phyloP scores from a whole-genome alignment of 257 asterid genomes.

The Petrea volubilis region DNA sequence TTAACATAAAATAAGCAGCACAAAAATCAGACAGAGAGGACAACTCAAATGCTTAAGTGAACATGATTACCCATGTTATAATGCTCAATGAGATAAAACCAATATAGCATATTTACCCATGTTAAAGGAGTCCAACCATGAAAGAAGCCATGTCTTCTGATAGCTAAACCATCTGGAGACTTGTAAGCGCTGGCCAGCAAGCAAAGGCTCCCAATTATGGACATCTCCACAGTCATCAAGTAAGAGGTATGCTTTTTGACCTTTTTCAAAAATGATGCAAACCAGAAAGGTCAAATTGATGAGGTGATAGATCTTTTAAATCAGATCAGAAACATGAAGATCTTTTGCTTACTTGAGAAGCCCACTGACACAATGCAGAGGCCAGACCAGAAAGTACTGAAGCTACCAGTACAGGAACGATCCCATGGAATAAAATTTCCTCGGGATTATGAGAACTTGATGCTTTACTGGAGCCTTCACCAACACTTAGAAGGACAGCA shows the following conservation, averaged over 20 bases:
- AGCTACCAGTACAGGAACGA: conserved; percentile 84
- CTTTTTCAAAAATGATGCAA: conserved; percentile 33
- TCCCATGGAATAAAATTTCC: conserved; percentile 77
- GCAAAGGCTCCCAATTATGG: conserved; percentile 91
- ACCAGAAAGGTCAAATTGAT: conserved; percentile 17
- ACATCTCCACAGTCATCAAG: conserved; percentile 98
- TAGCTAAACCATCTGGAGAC: conserved; percentile 92
- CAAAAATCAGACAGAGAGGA: conserved; percentile 1
- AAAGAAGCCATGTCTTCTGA: conserved; percentile 76
- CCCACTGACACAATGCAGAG: conserved; percentile 99
- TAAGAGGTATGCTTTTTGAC: conserved; percentile 88
- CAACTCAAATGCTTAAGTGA: conserved; percentile 2
- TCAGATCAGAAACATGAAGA: conserved; percentile 15
- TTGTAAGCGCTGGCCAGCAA: conserved; percentile 78
- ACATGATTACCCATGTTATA: conserved; percentile 1
- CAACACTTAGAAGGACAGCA: conserved; percentile 80
- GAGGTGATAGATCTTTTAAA: conserved; percentile 6
- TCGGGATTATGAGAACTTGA: conserved; percentile 62
- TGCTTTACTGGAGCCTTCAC: conserved; percentile 90
- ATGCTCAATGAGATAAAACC: not conserved
- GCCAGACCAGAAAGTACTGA: conserved; percentile 97
- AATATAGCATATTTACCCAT: conserved; percentile 51
- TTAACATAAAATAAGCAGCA: conserved; percentile 16
- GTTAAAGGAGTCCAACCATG: conserved; percentile 89
- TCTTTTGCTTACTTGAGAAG: conserved; percentile 74